A percentile compares a stretch with the other conserved stretches of the same genome.
Conservation (phyloP, 139 green algal species). For the Chlamydomonas incerta region DNA sequence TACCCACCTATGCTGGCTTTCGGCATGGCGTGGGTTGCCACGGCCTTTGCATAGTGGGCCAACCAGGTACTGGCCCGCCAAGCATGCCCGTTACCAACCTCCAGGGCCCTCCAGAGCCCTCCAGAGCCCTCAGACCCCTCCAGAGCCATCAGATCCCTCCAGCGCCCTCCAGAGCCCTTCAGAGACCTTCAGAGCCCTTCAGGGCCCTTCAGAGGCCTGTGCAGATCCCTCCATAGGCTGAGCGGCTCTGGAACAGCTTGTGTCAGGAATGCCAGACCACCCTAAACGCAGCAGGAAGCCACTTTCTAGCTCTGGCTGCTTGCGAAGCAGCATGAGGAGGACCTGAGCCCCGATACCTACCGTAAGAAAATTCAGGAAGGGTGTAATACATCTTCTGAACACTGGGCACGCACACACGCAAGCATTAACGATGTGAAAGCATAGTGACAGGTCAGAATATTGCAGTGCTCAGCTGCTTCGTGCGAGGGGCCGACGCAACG, state of each 20-base stretch:
- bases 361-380: too few species aligned
- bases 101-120: slow-evolving; percentile 1
- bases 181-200: not conserved
- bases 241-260: slow-evolving; percentile 8
- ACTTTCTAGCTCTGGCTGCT: slow-evolving; percentile 8
- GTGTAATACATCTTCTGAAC: too few species aligned
- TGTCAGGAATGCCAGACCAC: slow-evolving; percentile 18
- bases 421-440: too few species aligned
- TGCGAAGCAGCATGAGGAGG: not conserved
- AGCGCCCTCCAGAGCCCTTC: too few species aligned
- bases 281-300: slow-evolving; percentile 17
- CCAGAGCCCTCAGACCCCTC: too few species aligned
- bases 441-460: too few species aligned
- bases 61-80: not conserved
- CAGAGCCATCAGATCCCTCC: too few species aligned
- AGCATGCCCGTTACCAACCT: slow-evolving; percentile 8
- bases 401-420: too few species aligned
- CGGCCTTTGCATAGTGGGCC: slow-evolving; percentile 6
- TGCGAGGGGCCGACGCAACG: too few species aligned
- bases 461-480: too few species aligned
- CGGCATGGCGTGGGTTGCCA: slow-evolving; percentile 16
- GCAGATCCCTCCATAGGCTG: slow-evolving; percentile 11
- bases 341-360: not conserved
- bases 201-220: slow-evolving; percentile 22
- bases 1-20: slow-evolving; percentile 17